Conservation (phyloP, 2,329 filamentous ascomycete species). For the Trichophyton simii region DNA sequence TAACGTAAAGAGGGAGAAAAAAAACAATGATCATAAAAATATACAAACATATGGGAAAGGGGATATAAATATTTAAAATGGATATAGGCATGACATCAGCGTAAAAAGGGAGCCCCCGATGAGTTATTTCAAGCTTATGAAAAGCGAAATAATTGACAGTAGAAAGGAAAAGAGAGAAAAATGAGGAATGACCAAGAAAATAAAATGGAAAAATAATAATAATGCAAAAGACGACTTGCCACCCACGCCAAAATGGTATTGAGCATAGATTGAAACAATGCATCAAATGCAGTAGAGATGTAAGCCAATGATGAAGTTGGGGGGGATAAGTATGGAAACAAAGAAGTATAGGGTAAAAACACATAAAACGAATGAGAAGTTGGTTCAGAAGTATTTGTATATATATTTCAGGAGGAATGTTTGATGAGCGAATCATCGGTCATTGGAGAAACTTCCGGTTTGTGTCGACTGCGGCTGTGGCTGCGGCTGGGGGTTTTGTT, state of each 20-base stretch:
- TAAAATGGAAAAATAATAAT: too few relatives aligned
- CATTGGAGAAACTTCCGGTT: slow-evolving; percentile 7
- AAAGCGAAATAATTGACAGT: neutral
- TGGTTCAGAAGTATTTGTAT: neutral
- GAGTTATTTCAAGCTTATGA: neutral
- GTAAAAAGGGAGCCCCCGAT: neutral
- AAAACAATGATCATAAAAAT: neutral
- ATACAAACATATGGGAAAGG: neutral
- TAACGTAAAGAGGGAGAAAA: neutral
- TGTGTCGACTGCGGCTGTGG: neutral
- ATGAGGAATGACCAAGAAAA: neutral
- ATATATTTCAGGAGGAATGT: neutral
- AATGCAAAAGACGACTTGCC: neutral
- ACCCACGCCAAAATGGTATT: slow-evolving; percentile 3
- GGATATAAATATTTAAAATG: neutral
- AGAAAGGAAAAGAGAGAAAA: neutral
- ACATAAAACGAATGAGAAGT: neutral
- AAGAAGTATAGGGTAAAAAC: neutral
- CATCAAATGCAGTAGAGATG: neutral
- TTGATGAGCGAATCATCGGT: neutral
- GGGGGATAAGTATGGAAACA: neutral
- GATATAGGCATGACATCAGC: neutral
- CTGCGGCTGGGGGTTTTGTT: slow-evolving; percentile 1
- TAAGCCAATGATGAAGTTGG: neutral
- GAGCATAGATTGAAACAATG: slow-evolving; percentile 3